These are phyloP conservation scores for Boletus barrowsii DNA, from an alignment of 768 basidiomycete genomes.

Conservation along the genomic window DNA sequence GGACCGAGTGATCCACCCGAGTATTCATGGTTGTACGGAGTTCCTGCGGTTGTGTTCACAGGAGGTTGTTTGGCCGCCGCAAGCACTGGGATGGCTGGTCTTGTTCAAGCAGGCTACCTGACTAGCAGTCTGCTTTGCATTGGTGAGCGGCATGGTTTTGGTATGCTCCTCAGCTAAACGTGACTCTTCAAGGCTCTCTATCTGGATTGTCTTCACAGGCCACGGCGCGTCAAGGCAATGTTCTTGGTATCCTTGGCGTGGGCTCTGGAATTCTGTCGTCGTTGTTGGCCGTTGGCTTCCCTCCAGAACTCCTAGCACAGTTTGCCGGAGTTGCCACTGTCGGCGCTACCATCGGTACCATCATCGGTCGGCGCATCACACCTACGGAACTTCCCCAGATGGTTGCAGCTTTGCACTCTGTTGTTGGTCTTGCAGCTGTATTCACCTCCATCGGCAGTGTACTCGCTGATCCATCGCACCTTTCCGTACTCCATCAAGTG, in stretches of 20 bases:
- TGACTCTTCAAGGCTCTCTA: slow-evolving; percentile 54
- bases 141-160: slow-evolving; percentile 37
- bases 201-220: slow-evolving; percentile 76
- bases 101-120: slow-evolving; percentile 86
- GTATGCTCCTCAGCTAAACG: not conserved
- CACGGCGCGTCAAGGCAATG: slow-evolving; percentile 86
- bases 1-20: slow-evolving; percentile 85
- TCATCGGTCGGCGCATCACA: slow-evolving; percentile 80
- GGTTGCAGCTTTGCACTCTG: slow-evolving; percentile 79
- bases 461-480: slow-evolving; percentile 64
- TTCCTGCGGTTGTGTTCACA: slow-evolving; percentile 79
- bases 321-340: slow-evolving; percentile 74
- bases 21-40: slow-evolving; percentile 77
- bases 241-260: slow-evolving; percentile 84
- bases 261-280: slow-evolving; percentile 78
- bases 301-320: slow-evolving; percentile 68
- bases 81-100: slow-evolving; percentile 78
- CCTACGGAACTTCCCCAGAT: slow-evolving; percentile 87
- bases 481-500: slow-evolving; percentile 70
- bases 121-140: slow-evolving; percentile 87
- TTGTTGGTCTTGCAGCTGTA: slow-evolving; percentile 87
- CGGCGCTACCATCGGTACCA: slow-evolving; percentile 66
- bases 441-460: slow-evolving; percentile 84
- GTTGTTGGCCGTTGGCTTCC: slow-evolving; percentile 79
- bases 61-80: slow-evolving; percentile 82